Conservation (phyloP, 2,329 filamentous ascomycete genomes). For the Trichoderma arundinaceum region DNA sequence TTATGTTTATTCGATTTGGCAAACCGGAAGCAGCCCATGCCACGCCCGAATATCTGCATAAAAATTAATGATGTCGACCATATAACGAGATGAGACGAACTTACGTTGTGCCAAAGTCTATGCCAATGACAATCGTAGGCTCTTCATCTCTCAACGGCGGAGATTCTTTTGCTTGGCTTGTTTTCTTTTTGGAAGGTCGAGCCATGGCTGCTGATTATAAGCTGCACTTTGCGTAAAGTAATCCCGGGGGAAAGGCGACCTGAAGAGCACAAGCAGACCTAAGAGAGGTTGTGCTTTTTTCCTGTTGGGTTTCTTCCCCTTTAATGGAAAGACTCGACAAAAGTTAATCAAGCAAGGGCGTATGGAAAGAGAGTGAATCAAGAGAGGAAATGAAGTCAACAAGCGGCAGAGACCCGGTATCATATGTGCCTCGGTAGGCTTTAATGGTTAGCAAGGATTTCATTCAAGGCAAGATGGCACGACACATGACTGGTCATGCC, state of each 20-base stretch:
- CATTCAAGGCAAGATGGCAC: neutral
- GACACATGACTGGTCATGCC: neutral
- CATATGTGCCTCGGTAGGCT: too few relatives aligned
- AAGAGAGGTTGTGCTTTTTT: too few relatives aligned
- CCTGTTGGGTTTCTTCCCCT: too few relatives aligned
- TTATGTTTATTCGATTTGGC: slow-evolving; percentile 39
- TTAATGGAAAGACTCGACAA: too few relatives aligned
- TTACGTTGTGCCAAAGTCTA: slow-evolving; percentile 56
- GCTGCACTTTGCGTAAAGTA: neutral
- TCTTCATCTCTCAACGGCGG: neutral
- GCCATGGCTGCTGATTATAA: neutral
- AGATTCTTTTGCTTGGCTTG: rapidly evolving
- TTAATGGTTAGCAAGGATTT: too few relatives aligned
- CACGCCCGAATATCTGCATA: slow-evolving; percentile 47
- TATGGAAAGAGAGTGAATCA: too few relatives aligned
- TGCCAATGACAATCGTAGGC: slow-evolving; percentile 44
- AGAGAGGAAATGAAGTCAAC: too few relatives aligned
- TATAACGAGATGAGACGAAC: slow-evolving; percentile 16
- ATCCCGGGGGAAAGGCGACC: neutral
- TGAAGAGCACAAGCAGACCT: too few relatives aligned
- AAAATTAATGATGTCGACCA: slow-evolving; percentile 8
- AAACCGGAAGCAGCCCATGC: slow-evolving; percentile 45
- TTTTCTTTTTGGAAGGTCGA: neutral
- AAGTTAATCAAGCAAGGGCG: too few relatives aligned
- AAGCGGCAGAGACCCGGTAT: too few relatives aligned